These are phyloP conservation scores for Chaetoceros tenuissimus DNA, from an alignment of 108 stramenopile species.

Conservation along the genomic window DNA sequence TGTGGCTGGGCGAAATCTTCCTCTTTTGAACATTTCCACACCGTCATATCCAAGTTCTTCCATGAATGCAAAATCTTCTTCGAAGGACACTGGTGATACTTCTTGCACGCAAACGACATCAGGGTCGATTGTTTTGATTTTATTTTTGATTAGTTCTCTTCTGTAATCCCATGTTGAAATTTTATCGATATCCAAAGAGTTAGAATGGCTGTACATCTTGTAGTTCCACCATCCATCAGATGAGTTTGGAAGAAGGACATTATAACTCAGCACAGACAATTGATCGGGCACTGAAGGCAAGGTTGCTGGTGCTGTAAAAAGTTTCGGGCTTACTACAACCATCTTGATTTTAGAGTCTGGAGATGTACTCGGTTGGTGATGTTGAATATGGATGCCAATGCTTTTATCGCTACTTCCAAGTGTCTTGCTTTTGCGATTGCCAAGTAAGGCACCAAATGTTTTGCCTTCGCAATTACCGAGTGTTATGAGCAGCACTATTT, in stretches of 20 bases:
- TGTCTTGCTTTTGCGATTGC: too few species aligned
- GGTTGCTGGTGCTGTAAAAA: background rate
- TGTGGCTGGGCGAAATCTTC: constrained; percentile 80
- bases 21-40: constrained; percentile 66
- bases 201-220: constrained; percentile 82
- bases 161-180: constrained; percentile 64
- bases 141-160: constrained; percentile 22
- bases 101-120: constrained; percentile 90
- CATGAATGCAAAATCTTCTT: constrained; percentile 86
- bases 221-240: constrained; percentile 91
- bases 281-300: background rate
- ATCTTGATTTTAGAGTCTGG: too few species aligned
- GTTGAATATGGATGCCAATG: too few species aligned
- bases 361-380: too few species aligned
- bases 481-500: too few species aligned
- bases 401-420: too few species aligned
- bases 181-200: constrained; percentile 26
- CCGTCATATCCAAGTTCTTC: constrained; percentile 57
- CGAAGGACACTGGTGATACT: constrained; percentile 77
- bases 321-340: background rate
- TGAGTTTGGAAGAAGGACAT: constrained; percentile 84
- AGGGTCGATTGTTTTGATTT: constrained; percentile 39
- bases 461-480: too few species aligned
- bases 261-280: constrained; percentile 61
- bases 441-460: too few species aligned